phyloP scores from a whole-genome alignment of 1,284 basidiomycete genomes.

The Kwoniella shivajii region DNA sequence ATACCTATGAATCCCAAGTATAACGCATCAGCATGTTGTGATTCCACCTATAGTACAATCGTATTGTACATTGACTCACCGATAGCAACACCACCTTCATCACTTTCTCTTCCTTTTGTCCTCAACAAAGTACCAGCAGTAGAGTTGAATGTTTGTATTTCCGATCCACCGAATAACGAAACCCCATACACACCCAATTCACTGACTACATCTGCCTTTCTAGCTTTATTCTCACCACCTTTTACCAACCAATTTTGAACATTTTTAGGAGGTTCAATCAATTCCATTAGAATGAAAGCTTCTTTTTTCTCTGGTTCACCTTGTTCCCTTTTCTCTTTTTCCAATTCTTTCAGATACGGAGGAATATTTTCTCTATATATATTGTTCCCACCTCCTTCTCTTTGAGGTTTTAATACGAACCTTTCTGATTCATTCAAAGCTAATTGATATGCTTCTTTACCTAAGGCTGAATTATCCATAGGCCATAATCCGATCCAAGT shows the following conservation, averaged over 20 bases:
- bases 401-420: slow-evolving; percentile 91
- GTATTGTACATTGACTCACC: slow-evolving; percentile 64
- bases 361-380: slow-evolving; percentile 86
- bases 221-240: slow-evolving; percentile 49
- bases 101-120: slow-evolving; percentile 88
- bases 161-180: slow-evolving; percentile 67
- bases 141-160: slow-evolving; percentile 58
- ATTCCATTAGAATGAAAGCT: slow-evolving; percentile 92
- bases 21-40: neutral
- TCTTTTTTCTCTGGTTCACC: slow-evolving; percentile 40
- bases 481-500: slow-evolving; percentile 82
- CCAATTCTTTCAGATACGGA: slow-evolving; percentile 67
- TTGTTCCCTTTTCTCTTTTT: slow-evolving; percentile 55
- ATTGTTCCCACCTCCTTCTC: slow-evolving; percentile 97
- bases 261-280: slow-evolving; percentile 75
- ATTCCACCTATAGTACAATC: neutral
- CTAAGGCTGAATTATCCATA: slow-evolving; percentile 55
- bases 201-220: slow-evolving; percentile 73
- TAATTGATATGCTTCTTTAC: slow-evolving; percentile 58
- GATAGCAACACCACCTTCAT: slow-evolving; percentile 93
- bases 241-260: slow-evolving; percentile 74
- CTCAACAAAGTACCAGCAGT: slow-evolving; percentile 83
- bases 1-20: slow-evolving; percentile 31
- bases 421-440: slow-evolving; percentile 62
- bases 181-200: slow-evolving; percentile 94